Conservation (phyloP, 129 eudicot species). For the Pseudognaphalium luteoalbum region DNA sequence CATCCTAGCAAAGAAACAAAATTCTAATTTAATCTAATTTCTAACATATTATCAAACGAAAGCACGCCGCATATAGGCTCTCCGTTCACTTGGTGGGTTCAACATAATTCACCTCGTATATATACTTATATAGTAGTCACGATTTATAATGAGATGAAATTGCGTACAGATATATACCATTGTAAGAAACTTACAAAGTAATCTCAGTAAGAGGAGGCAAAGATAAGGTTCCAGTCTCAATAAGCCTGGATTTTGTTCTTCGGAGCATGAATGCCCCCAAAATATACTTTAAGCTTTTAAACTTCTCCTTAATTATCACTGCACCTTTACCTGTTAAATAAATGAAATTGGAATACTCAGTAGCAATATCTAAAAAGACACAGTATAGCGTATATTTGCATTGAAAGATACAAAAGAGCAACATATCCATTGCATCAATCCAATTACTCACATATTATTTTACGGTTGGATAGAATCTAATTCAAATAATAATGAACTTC, state of each 20-base stretch:
- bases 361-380: neutral
- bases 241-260: slow-evolving; percentile 85
- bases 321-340: slow-evolving; percentile 51
- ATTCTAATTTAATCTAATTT: neutral
- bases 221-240: slow-evolving; percentile 69
- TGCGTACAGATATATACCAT: neutral
- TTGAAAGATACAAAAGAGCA: slow-evolving; percentile 20
- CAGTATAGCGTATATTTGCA: slow-evolving; percentile 7
- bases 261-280: slow-evolving; percentile 90
- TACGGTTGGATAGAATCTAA: neutral
- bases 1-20: slow-evolving; percentile 52
- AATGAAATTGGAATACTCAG: slow-evolving; percentile 2
- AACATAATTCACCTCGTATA: slow-evolving; percentile 11
- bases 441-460: neutral
- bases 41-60: neutral
- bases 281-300: slow-evolving; percentile 63
- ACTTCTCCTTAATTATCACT: slow-evolving; percentile 51
- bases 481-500: neutral
- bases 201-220: slow-evolving; percentile 97
- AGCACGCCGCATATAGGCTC: neutral
- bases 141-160: neutral
- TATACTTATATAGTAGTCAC: slow-evolving; percentile 8
- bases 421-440: slow-evolving; percentile 14
- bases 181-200: slow-evolving; percentile 67
- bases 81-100: slow-evolving; percentile 3